Base-by-base conservation (phyloP, 495 filamentous ascomycete genomes). In the Penicillium turbatum region DNA sequence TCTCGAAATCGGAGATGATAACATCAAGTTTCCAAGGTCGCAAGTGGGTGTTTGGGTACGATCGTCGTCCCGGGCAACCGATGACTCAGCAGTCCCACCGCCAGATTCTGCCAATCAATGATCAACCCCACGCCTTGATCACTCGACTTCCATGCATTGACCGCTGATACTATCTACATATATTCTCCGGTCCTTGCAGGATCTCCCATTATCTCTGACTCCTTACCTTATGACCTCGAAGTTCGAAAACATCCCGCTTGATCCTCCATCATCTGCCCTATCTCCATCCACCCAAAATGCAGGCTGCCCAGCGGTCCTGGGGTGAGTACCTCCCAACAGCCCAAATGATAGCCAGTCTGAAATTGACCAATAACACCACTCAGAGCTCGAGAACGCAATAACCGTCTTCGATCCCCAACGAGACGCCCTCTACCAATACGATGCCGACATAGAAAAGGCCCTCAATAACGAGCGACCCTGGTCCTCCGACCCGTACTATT, bases 371-470 rank as follows among this genome's bases (percentile, higher is more conserved):
- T 26, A 24, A 30, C n/a, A 58, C 50, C 55, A 57, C 27, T 55
- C 61, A 96, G 93, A 97, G 79, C 86, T 95, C 57, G 89, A 93
- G 69, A 96, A 95, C 72, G 81, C 83, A 35, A 75, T 95, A 73
- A 77, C 82, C 59, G 81, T 97, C 17, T 86, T 95, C 53, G 90
- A 97, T 67, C 82, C 87, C 48, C 79, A 80, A 51, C 88, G 88
- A 51, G 95, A 99, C 68, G 88, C 90, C 34, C 89, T 97, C 60
- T 99, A 97, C 75, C 73, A 76, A 64, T 96, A 95, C 73, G 78
- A 88, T 54, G 67, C 75, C 51, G 75, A 69, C 10, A 81, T 82
- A 31, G 86, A 92, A 59, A 85, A 83, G 62, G 70, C 76, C 10
- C 66, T 78, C 40, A 61, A 60, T 27, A 71, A 79, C 4, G 74